Evolutionary conservation across 1,284 basidiomycete genomes (phyloP).

Genomic region (Fomes fomentarius): DNA sequence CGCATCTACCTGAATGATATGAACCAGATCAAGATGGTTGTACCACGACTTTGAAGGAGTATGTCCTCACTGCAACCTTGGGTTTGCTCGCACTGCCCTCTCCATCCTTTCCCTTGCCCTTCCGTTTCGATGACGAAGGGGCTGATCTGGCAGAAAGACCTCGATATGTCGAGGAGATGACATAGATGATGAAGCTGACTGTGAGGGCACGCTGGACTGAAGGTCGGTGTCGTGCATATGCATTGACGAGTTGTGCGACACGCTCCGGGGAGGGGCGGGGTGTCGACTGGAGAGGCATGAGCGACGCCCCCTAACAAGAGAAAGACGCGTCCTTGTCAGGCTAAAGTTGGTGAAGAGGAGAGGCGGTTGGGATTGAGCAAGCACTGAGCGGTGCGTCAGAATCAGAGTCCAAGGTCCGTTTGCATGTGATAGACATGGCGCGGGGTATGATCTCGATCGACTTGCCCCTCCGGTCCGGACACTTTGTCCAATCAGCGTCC

Average conservation of each 20-base stretch:
- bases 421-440: slow-evolving; percentile 22
- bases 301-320: not conserved
- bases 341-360: not conserved
- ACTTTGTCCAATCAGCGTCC: too few relatives aligned
- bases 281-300: slow-evolving; percentile 35
- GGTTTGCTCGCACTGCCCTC: slow-evolving; percentile 46
- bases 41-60: not conserved
- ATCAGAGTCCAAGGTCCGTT: not conserved
- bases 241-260: slow-evolving; percentile 46
- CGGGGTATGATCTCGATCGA: not conserved
- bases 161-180: slow-evolving; percentile 60
- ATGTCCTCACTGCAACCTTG: slow-evolving; percentile 63
- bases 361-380: not conserved
- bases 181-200: slow-evolving; percentile 63
- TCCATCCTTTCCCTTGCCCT: slow-evolving; percentile 44
- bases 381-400: not conserved
- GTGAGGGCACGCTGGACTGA: slow-evolving; percentile 72
- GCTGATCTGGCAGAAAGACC: slow-evolving; percentile 48
- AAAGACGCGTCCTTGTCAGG: not conserved
- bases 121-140: slow-evolving; percentile 30
- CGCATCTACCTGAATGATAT: slow-evolving; percentile 72
- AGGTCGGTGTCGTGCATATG: slow-evolving; percentile 68
- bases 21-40: not conserved
- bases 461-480: too few relatives aligned
- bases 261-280: slow-evolving; percentile 32